Conservation (phyloP, 345 rosid species). For the Corymbia maculata region DNA sequence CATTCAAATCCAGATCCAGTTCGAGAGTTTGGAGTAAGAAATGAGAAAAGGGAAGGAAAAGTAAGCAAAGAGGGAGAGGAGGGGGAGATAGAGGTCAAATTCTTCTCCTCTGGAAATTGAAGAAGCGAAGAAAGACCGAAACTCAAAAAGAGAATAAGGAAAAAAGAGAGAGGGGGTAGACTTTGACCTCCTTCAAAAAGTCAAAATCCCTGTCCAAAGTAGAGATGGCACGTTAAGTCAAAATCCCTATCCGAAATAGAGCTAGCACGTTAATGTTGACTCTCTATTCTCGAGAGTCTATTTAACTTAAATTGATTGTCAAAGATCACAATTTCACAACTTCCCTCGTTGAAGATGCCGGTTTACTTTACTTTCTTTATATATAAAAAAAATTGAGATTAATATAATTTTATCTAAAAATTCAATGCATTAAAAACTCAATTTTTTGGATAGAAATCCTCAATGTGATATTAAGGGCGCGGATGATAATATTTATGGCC, state of each 20-base stretch:
- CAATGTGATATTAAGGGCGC: neutral
- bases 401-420: neutral
- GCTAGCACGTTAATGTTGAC: neutral
- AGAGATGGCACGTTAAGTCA: neutral
- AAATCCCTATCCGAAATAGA: neutral
- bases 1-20: neutral
- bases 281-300: neutral
- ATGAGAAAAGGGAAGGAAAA: too few relatives aligned
- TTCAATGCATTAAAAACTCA: neutral
- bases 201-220: neutral
- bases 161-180: neutral
- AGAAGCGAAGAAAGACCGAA: neutral
- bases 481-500: too few relatives aligned
- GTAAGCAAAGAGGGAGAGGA: neutral
- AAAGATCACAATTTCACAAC: neutral
- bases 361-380: neutral
- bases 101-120: neutral
- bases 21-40: neutral
- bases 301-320: neutral
- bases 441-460: neutral
- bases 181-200: neutral
- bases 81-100: neutral
- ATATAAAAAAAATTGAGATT: rapidly evolving
- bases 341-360: neutral
- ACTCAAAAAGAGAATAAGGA: neutral